phyloP scores from a whole-genome alignment of 2,329 filamentous ascomycete genomes.

The Hypoxylon rubiginosum region DNA sequence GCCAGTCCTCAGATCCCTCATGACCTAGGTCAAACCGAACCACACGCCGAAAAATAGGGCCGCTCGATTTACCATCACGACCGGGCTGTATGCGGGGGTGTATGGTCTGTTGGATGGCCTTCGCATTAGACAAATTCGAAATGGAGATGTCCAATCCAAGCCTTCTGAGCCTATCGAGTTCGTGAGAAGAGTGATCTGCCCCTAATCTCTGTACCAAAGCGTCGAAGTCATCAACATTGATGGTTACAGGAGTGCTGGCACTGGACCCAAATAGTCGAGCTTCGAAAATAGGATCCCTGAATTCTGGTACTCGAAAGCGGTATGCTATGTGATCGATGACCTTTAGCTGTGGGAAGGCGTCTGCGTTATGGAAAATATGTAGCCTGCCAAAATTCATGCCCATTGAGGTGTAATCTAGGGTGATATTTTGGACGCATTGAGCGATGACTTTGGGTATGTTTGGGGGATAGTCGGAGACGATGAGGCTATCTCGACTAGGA shows the following conservation, averaged over 20 bases:
- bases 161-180: background rate
- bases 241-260: background rate
- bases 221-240: background rate
- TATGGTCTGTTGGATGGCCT: background rate
- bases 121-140: background rate
- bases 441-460: background rate
- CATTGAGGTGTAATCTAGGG: background rate
- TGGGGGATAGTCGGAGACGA: background rate
- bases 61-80: background rate
- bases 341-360: background rate
- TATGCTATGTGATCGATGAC: background rate
- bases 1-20: background rate
- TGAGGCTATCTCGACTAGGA: slow-evolving; percentile 19
- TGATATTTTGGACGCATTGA: slow-evolving; percentile 11
- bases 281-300: slow-evolving; percentile 14
- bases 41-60: background rate
- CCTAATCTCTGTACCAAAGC: background rate
- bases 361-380: background rate
- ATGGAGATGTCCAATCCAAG: background rate
- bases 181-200: background rate
- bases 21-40: background rate
- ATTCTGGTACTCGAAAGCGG: background rate
- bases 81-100: background rate
- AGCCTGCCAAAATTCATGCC: background rate
- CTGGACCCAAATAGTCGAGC: slow-evolving; percentile 12